Base-by-base conservation (phyloP, 176 grass and related monocot species). In the Avena insularis region DNA sequence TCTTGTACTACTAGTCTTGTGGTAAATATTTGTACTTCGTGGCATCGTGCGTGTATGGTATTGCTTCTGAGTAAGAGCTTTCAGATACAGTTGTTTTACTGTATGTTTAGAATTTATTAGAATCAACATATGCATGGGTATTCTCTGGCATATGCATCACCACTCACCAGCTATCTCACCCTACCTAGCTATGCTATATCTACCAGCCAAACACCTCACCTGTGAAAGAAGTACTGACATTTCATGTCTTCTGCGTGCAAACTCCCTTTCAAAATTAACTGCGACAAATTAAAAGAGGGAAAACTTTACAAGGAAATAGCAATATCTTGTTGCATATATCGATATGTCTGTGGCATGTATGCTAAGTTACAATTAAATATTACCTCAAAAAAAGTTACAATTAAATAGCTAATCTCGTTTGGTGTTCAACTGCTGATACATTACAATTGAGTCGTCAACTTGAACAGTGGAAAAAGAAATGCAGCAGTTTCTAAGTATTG, bases 201-300 rank as follows among this genome's bases (percentile, higher is more conserved):
- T 35, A 58, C 12, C 61, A 36, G 9, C 38, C 8, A 45, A 71
- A 15, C 20, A 29, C 66, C 25, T 72, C 35, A 72, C 8, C 67
- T 47, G 33, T 69, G 53, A 47, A 29, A 81, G 9, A 68, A 20
- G 6, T 45, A 79, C 45, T 84, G 36, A 79, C 73, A 87, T 90
- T 90, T 87, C 85, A 90, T 90, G 89, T 66, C 80, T 21, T 12
- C 16, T n/a, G 33, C 75, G 20, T 47, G 33, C 59, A 64, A 50
- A 19, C 21, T 75, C 12, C 2, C 49, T 11, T 16, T 31, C 15
- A 23, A 23, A 9, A 11, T 61, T 61, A 68, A 49, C 45, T 35
- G 40, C 57, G 15, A 31, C 0, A 2, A 11, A 33, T 35, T 35
- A 35, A 65, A 20, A 14, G 6, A 29, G 14, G 0, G 35, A 16